Base-by-base conservation (phyloP, 768 basidiomycete genomes). In the Tulasnella sp. region DNA sequence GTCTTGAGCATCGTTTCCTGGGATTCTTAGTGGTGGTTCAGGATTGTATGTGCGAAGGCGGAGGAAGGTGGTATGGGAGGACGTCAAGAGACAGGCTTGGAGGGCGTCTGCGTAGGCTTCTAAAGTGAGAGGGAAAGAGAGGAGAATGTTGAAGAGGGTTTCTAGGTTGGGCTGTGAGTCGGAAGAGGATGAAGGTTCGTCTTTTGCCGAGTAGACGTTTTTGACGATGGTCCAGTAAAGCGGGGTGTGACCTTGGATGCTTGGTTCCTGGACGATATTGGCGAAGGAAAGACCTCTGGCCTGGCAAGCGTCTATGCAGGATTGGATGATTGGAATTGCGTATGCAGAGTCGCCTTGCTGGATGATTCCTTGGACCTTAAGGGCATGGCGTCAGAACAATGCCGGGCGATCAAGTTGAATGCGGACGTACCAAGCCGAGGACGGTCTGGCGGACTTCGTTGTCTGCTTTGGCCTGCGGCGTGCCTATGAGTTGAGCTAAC, bases 191-290 rank as follows among this genome's bases (percentile, higher is more conserved):
- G 34, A 34, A 6, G 34, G 5, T 0, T 65, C 63, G 1, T 65
- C 63, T 29, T 3, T 12, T n/a, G 66, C 19, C 35, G 74, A 75
- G 6, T 81, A 77, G 0, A 83, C 83, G 2, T 83, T 84, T 71
- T 89, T 89, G 29, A 91, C 79, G 74, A 91, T 86, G 0, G 86
- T 87, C 90, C 90, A 91, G 77, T 91, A 91, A 2, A 91, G 75
- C 0, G 89, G 87, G 0, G 87, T 86, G 75, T 87, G 89, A 0
- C 81, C 82, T 75, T 90, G 90, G 41, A 90, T 86, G 9, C 81
- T 86, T 35, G 79, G 83, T 62, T 90, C 86, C 76, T 90, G 90
- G 0, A 91, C 80, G 9, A 91, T 76, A 0, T 81, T 73, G 0
- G 87, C 82, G 41, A 90, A 80, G 4, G 84, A 83, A 1, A 90